These are phyloP conservation scores for Clohesyomyces aquaticus DNA, from an alignment of 495 filamentous ascomycete genomes.

Conservation along the genomic window DNA sequence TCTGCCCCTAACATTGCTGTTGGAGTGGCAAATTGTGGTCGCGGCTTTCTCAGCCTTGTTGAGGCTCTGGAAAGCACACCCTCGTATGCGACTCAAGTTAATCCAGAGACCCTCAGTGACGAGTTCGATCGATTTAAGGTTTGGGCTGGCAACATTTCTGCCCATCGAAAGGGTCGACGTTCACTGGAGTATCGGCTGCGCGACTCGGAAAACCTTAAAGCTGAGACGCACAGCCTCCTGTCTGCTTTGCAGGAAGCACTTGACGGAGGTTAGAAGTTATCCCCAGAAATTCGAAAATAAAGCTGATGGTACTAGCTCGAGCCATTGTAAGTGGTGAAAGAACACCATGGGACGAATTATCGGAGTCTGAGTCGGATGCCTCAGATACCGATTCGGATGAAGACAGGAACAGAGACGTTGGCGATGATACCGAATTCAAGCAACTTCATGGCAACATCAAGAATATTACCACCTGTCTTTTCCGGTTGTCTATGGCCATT, in stretches of 20 bases:
- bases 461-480: slow-evolving; percentile 41
- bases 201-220: slow-evolving; percentile 24
- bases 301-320: slow-evolving; percentile 4
- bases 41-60: slow-evolving; percentile 15
- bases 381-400: slow-evolving; percentile 15
- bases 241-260: slow-evolving; percentile 25
- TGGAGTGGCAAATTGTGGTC: slow-evolving; percentile 11
- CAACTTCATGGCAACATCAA: slow-evolving; percentile 39
- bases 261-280: background rate
- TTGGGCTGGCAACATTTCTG: slow-evolving; percentile 36
- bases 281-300: too few relatives aligned
- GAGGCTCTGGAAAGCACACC: slow-evolving; percentile 5
- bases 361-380: slow-evolving; percentile 11
- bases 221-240: slow-evolving; percentile 22
- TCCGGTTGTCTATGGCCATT: slow-evolving; percentile 47
- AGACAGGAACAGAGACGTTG: background rate
- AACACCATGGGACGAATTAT: slow-evolving; percentile 32
- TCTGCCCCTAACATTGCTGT: background rate
- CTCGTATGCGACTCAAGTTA: slow-evolving; percentile 13
- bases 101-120: slow-evolving; percentile 13
- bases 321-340: slow-evolving; percentile 15
- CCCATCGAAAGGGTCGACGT: slow-evolving; percentile 28
- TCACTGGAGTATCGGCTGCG: slow-evolving; percentile 32
- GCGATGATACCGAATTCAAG: slow-evolving; percentile 27
- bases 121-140: slow-evolving; percentile 33